A percentile compares a stretch with the other conserved stretches of the same genome.
Conservation (phyloP, 139 green algal genomes). For the Microglena sp. region DNA sequence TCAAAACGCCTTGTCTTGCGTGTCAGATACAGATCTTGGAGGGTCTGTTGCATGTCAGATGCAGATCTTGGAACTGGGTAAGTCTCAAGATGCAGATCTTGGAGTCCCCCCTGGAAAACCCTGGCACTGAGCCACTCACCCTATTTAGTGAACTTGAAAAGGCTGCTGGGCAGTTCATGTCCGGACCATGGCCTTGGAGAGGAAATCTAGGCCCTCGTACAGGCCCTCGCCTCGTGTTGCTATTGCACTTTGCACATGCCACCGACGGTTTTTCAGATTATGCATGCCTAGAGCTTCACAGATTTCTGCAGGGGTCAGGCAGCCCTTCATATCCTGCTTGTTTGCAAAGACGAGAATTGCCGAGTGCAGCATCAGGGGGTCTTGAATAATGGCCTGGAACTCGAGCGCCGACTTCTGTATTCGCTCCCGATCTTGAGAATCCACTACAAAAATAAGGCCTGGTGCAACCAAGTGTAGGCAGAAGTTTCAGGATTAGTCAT, state of each 20-base stretch:
- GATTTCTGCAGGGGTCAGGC: slow-evolving; percentile 67
- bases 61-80: no score
- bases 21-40: no score
- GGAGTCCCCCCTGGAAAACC: no score
- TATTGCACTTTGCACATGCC: slow-evolving; percentile 77
- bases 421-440: slow-evolving; percentile 91
- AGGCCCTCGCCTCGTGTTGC: slow-evolving; percentile 91
- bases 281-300: slow-evolving; percentile 74
- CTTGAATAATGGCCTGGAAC: slow-evolving; percentile 94
- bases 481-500: no score
- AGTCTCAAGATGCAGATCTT: no score
- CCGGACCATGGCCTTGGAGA: no score
- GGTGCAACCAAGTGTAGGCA: no score
- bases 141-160: no score
- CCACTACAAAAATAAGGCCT: slow-evolving; percentile 98
- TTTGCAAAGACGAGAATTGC: slow-evolving; percentile 91
- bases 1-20: no score
- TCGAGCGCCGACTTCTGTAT: slow-evolving; percentile 83
- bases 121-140: no score
- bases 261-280: slow-evolving; percentile 68
- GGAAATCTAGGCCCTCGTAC: slow-evolving; percentile 97
- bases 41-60: no score
- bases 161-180: no score
- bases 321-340: slow-evolving; percentile 92
- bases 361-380: slow-evolving; percentile 44